Base-by-base conservation (phyloP, 495 filamentous ascomycete species). In the Chaetomidium leptoderma region DNA sequence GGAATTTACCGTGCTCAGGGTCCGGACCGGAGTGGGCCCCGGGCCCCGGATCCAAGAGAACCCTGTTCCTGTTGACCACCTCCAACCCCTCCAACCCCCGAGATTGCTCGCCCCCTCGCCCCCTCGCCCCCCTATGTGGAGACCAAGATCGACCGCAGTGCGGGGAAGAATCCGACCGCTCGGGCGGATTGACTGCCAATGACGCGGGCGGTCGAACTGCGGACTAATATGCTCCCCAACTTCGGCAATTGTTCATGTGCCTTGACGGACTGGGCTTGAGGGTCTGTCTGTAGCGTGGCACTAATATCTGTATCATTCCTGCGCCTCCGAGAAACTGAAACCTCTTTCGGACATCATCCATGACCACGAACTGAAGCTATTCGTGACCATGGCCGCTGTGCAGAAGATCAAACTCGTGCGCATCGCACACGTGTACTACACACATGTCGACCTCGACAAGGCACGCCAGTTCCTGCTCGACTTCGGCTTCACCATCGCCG, bases 381-480 rank as follows among this genome's bases (percentile, higher is more conserved):
- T n/a, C n/a, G n/a, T n/a, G n/a, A n/a, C 45, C 45, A 48, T 48
- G 45, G 45, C 27, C 19, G 2, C 42, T 19, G 0, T 32, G 27
- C 27, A 48, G 33, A 77, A 79, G 68, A 74, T 83, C 58, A 70
- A 67, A 45, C 70, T 83, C 13, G 69, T 70, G 53, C 77, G 78
- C 21, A 68, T 82, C 29, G 67, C 74, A 21, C 77, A 82, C 39
- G 77, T 83, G 24, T 78, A 76, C 63, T 81, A 81, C 63, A 75
- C 72, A 5, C 79, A 83, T 56, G 52, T 63, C 30, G 64, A 78
- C 56, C 64, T 83, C 7, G 69, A 74, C 5, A 62, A 66, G 23
- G 75, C 76, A 10, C 50, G 65, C 29, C 45, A 70, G 36, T 83
- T 83, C 58, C 66, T 79, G 4, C 55, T 63, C 1, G 80, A 82